phyloP scores from a whole-genome alignment of 345 rosid genomes.

The Abelmoschus esculentus region DNA sequence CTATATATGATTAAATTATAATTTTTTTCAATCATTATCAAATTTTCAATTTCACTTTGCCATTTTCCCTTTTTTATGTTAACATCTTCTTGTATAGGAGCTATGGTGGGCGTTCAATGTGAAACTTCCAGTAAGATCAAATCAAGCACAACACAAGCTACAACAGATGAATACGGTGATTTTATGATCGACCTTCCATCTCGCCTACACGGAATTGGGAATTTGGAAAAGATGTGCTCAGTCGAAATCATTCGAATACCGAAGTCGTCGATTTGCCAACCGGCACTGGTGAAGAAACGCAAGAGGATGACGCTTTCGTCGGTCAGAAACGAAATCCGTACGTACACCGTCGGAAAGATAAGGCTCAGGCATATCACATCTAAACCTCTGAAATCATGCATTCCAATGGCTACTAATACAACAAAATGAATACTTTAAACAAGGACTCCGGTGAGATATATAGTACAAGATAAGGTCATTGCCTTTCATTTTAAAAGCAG shows the following conservation, averaged over 20 bases:
- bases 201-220: slow-evolving; percentile 34
- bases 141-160: slow-evolving; percentile 11
- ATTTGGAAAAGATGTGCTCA: slow-evolving; percentile 29
- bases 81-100: slow-evolving; percentile 20
- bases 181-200: slow-evolving; percentile 51
- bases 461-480: neutral
- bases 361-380: slow-evolving; percentile 27
- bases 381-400: slow-evolving; percentile 30
- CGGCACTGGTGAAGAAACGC: slow-evolving; percentile 22
- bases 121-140: slow-evolving; percentile 6
- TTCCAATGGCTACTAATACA: neutral
- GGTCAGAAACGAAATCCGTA: slow-evolving; percentile 32
- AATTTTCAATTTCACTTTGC: no score
- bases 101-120: slow-evolving; percentile 34
- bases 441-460: neutral
- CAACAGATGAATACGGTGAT: slow-evolving; percentile 45
- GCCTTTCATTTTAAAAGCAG: neutral
- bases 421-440: slow-evolving; percentile 12
- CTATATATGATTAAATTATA: no score
- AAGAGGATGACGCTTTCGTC: slow-evolving; percentile 28
- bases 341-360: slow-evolving; percentile 27
- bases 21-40: no score
- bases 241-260: slow-evolving; percentile 25
- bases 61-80: no score
- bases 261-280: slow-evolving; percentile 26